Conservation (phyloP, 257 asterid genomes). For the Nicotiana tomentosiformis region DNA sequence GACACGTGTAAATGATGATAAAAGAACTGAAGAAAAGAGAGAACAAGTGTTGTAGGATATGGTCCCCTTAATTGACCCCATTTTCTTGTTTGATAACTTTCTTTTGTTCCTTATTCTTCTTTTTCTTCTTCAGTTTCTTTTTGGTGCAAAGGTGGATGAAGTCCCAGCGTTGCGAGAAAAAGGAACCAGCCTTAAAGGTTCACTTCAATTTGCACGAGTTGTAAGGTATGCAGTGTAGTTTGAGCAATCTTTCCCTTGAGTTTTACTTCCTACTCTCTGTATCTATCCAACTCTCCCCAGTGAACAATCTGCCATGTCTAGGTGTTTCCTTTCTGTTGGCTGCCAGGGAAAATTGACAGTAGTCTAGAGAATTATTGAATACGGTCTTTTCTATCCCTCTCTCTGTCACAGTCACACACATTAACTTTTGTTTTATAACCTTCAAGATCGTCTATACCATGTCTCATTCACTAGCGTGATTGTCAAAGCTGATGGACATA, state of each 20-base stretch:
- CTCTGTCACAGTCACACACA: neutral
- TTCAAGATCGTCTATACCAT: neutral
- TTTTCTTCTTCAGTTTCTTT: slow-evolving; percentile 31
- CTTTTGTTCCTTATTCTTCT: neutral
- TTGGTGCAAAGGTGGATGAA: slow-evolving; percentile 43
- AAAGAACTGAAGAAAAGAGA: neutral
- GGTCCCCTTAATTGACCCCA: neutral
- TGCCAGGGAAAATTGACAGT: neutral
- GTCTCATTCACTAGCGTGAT: neutral
- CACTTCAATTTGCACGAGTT: slow-evolving; percentile 43
- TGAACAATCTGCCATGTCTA: neutral
- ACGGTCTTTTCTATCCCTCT: neutral
- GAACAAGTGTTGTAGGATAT: neutral
- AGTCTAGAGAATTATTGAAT: neutral
- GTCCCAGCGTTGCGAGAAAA: slow-evolving; percentile 35
- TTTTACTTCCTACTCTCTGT: neutral
- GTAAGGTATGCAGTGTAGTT: slow-evolving; percentile 24
- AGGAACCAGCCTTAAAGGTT: slow-evolving; percentile 26
- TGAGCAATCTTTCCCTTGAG: neutral
- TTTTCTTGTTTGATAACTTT: neutral
- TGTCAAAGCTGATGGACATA: neutral
- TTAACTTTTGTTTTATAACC: neutral
- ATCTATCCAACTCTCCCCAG: neutral
- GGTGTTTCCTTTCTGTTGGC: neutral
- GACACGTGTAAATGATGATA: neutral